These are phyloP conservation scores for Aspergillus avenaceus DNA, from an alignment of 495 filamentous ascomycete genomes.

Conservation along the genomic window DNA sequence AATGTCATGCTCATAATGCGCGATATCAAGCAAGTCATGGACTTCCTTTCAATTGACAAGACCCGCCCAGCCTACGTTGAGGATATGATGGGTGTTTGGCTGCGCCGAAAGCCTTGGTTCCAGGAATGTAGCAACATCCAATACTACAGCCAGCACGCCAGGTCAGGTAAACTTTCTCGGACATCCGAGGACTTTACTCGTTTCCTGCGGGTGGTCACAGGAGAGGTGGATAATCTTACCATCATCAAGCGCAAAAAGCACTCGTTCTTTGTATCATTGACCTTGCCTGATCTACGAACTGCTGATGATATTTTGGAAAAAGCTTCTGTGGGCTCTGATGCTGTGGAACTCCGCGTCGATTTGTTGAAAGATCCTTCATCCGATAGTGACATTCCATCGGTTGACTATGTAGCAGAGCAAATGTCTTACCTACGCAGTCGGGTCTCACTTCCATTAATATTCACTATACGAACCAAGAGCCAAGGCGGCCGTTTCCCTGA, in stretches of 20 bases:
- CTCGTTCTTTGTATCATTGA: slow-evolving; percentile 91
- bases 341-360: slow-evolving; percentile 92
- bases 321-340: slow-evolving; percentile 82
- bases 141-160: slow-evolving; percentile 75
- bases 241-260: slow-evolving; percentile 65
- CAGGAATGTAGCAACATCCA: slow-evolving; percentile 92
- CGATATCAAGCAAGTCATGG: slow-evolving; percentile 83
- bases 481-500: slow-evolving; percentile 92
- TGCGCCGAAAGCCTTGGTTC: slow-evolving; percentile 88
- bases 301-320: slow-evolving; percentile 61
- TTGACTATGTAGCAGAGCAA: slow-evolving; percentile 77
- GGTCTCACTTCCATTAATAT: slow-evolving; percentile 83
- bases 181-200: slow-evolving; percentile 74
- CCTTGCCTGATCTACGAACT: slow-evolving; percentile 66
- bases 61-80: slow-evolving; percentile 90
- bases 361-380: slow-evolving; percentile 71
- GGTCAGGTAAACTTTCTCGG: slow-evolving; percentile 44
- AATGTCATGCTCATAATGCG: slow-evolving; percentile 85
- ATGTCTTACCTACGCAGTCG: slow-evolving; percentile 72
- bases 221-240: slow-evolving; percentile 60
- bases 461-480: slow-evolving; percentile 79
- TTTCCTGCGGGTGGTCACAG: slow-evolving; percentile 72
- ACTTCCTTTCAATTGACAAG: slow-evolving; percentile 85
- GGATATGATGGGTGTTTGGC: slow-evolving; percentile 89
- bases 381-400: slow-evolving; percentile 52